A percentile compares a stretch with the other conserved stretches of the same genome.
These are phyloP conservation scores for Piper betle DNA, from an alignment of 164 flowering plant species.

Conservation along the genomic window DNA sequence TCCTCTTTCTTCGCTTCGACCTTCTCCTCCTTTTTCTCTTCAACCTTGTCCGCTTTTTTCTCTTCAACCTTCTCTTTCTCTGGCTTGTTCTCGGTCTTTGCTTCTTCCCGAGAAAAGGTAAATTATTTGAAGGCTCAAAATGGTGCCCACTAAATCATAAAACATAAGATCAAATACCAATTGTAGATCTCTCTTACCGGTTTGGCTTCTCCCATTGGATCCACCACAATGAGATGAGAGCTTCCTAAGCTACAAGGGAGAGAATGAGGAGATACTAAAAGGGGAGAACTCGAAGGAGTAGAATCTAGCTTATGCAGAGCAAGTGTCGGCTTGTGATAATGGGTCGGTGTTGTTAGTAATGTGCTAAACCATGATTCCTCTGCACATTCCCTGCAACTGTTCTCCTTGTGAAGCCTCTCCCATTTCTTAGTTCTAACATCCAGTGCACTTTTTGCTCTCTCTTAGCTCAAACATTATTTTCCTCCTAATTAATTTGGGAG, in stretches of 20 bases:
- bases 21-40: constrained; percentile 22
- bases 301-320: constrained; percentile 6
- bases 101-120: constrained; percentile 19
- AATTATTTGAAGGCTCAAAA: background rate
- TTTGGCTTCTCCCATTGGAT: constrained; percentile 59
- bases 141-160: constrained; percentile 1
- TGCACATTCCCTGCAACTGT: constrained; percentile 51
- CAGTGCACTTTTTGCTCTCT: constrained; percentile 10
- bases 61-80: too few species aligned
- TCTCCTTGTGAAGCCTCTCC: too few species aligned
- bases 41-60: constrained; percentile 23
- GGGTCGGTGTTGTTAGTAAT: constrained; percentile 20
- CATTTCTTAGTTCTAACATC: constrained; percentile 9
- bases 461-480: constrained; percentile 8
- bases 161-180: background rate
- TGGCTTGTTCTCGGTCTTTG: constrained; percentile 27
- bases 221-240: too few species aligned
- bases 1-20: constrained; percentile 24
- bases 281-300: constrained; percentile 6
- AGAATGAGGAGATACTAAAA: constrained; percentile 5
- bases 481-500: constrained; percentile 7
- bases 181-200: constrained; percentile 21
- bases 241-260: background rate
- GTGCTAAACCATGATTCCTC: too few species aligned
- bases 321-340: constrained; percentile 1